Conservation (phyloP, 1,284 basidiomycete species). For the Sanghuangporus weigelae region DNA sequence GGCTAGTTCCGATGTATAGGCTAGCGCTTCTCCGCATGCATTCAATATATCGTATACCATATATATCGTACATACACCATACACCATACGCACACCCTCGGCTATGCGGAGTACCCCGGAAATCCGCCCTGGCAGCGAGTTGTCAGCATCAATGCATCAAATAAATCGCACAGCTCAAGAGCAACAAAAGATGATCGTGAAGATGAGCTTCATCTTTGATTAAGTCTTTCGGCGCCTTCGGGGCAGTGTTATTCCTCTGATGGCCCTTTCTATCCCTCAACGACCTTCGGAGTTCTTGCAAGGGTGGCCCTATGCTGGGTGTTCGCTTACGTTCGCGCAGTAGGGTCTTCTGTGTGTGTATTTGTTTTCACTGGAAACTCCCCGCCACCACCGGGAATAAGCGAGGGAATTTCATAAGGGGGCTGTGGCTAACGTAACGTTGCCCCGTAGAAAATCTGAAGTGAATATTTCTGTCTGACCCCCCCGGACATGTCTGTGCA, state of each 20-base stretch:
- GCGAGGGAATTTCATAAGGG: no score
- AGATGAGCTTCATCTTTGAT: not conserved
- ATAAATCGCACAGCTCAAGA: not conserved
- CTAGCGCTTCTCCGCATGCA: not conserved
- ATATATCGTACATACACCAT: no score
- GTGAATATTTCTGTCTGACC: no score
- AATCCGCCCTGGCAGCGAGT: not conserved
- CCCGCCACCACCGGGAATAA: no score
- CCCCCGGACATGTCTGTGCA: no score
- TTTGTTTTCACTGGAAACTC: no score
- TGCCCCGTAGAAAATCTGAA: no score
- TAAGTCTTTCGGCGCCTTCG: not conserved
- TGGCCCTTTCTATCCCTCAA: not conserved
- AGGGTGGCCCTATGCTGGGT: no score
- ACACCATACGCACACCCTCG: not conserved
- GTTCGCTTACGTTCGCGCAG: no score
- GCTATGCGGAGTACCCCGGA: not conserved
- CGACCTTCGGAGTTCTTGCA: not conserved
- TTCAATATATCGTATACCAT: not conserved
- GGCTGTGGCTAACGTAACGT: no score
- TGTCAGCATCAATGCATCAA: not conserved
- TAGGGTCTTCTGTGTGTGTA: no score
- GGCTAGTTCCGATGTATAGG: not conserved
- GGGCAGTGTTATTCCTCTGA: not conserved
- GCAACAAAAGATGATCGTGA: not conserved